These are phyloP conservation scores for Austroboletus festivus DNA, from an alignment of 768 basidiomycete species.

Conservation along the genomic window DNA sequence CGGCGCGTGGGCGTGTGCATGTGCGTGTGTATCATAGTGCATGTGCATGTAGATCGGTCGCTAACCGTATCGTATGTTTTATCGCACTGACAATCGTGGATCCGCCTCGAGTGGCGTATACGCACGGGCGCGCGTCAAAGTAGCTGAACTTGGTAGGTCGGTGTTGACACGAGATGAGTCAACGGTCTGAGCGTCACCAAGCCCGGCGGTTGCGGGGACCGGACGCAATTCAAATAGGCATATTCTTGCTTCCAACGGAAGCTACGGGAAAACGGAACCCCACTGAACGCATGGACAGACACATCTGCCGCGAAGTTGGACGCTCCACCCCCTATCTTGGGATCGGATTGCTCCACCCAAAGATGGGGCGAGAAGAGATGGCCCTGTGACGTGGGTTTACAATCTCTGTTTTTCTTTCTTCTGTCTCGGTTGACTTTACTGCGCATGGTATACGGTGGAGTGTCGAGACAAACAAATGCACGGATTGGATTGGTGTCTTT, in stretches of 20 bases:
- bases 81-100: not conserved
- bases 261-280: not conserved
- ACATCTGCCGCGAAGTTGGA: not conserved
- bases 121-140: constrained; percentile 3
- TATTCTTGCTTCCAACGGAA: not conserved
- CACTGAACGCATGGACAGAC: not conserved
- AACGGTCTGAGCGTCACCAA: too few species aligned
- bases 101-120: constrained; percentile 6
- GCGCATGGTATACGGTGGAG: not conserved
- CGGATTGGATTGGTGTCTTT: too few species aligned
- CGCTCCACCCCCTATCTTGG: not conserved
- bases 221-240: too few species aligned
- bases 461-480: not conserved
- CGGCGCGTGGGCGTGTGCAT: not conserved
- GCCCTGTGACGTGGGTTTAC: too few species aligned
- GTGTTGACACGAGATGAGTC: too few species aligned
- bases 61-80: too few species aligned
- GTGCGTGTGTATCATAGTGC: too few species aligned
- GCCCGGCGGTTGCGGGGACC: too few species aligned
- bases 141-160: too few species aligned
- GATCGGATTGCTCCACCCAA: not conserved
- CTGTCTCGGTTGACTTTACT: constrained; percentile 9
- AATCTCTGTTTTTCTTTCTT: not conserved
- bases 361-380: not conserved
- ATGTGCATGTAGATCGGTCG: too few species aligned